phyloP scores from a whole-genome alignment of 2,329 filamentous ascomycete species.

The Lizonia empirigonia region DNA sequence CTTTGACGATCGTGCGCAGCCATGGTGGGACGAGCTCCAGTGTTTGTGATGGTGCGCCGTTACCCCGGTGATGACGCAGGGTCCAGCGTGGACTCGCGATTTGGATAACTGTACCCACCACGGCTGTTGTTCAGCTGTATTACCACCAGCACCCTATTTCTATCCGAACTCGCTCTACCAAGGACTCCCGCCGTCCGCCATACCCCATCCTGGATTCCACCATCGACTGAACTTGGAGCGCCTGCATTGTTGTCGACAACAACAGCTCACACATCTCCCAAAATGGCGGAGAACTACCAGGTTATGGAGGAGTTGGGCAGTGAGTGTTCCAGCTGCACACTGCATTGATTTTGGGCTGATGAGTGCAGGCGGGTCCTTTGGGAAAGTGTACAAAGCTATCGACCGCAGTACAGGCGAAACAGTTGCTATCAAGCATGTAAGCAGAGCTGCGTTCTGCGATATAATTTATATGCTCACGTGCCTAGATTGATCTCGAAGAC shows the following conservation, averaged over 20 bases:
- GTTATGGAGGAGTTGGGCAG: slow-evolving; percentile 95
- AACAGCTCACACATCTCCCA: slow-evolving; percentile 34
- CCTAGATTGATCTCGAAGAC: slow-evolving; percentile 94
- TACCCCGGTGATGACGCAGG: slow-evolving; percentile 32
- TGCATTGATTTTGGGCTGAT: slow-evolving; percentile 22
- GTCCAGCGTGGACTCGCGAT: slow-evolving; percentile 21
- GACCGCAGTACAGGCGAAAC: slow-evolving; percentile 88
- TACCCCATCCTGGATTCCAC: slow-evolving; percentile 28
- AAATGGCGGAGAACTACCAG: slow-evolving; percentile 85
- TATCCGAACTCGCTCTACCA: slow-evolving; percentile 29
- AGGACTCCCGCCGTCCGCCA: slow-evolving; percentile 32
- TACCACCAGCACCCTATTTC: slow-evolving; percentile 36
- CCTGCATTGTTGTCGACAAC: slow-evolving; percentile 25
- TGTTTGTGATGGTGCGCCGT: slow-evolving; percentile 37
- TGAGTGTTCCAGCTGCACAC: slow-evolving; percentile 55
- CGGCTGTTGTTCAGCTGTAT: slow-evolving; percentile 13
- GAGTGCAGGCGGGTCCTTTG: slow-evolving; percentile 83
- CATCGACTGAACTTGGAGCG: slow-evolving; percentile 22
- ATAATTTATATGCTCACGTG: slow-evolving; percentile 7
- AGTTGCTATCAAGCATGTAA: slow-evolving; percentile 94
- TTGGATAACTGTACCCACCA: background rate
- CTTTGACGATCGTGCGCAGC: slow-evolving; percentile 12
- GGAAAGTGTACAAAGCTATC: slow-evolving; percentile 95
- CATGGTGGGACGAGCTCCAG: slow-evolving; percentile 31
- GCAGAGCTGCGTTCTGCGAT: slow-evolving; percentile 36